Evolutionary conservation across 306 rosid genomes (phyloP), one percentile per base, ranked within the genome.

Genomic region (Comarum palustre): DNA sequence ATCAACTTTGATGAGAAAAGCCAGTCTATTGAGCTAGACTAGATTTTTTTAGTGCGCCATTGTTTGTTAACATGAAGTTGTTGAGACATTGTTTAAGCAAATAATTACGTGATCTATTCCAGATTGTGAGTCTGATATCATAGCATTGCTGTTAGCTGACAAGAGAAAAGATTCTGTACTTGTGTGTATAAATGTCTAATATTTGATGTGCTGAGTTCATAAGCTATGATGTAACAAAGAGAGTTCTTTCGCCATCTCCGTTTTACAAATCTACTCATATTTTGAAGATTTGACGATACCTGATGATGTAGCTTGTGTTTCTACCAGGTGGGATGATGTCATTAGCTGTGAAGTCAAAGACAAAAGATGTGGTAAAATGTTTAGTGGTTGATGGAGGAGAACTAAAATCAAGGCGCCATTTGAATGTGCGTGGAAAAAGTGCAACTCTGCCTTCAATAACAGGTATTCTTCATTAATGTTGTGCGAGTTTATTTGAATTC

Each of bases 371-470:
- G 80, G 98, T 94, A 38, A 94, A 84, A 75, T 94, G 98, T 83
- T 81, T 81, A 51, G 96, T 91, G 60, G 82, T 91, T 75, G 98
- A 94, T 79, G 97, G 98, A 0, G 98, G 98, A 51, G 98, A 94
- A 74, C 80, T 94, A 63, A 89, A 94, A 85, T 94, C 98, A 38
- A 89, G 98, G 83, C 97, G 95, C 46, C 98, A 94, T 79, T 83
- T 94, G 60, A 94, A 94, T 85, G 98, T 94, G 42, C 97, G 96
- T 8, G 98, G 98, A 59, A 94, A 91, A 81, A 94, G 98, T 88
- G 98, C 98, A 9, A 89, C 84, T 29, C 90, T 94, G 69, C 98
- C 98, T 89, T 94, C 97, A 42, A 89, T 94, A 80, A 94, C 98
- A 55, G 97, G 97, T 94, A 80, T 58, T 13, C 39, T 64, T 74